Base-by-base conservation (phyloP, 2,329 filamentous ascomycete species). In the Clarireedia hainanense region DNA sequence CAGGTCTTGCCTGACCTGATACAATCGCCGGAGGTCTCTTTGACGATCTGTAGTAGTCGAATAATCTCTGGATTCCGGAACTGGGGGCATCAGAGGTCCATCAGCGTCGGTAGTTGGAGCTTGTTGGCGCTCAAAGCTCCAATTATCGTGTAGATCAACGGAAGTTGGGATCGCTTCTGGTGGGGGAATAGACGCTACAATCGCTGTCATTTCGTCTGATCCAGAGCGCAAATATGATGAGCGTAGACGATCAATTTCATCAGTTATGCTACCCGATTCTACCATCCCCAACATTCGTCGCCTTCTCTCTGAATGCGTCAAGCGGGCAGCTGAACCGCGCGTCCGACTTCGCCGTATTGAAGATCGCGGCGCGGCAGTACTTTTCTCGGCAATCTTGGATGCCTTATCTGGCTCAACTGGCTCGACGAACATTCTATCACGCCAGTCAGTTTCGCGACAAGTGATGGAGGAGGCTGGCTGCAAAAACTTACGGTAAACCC, bases 401-500 rank as follows among this genome's bases (percentile, higher is more conserved):
- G 62, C 55, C 43, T 61, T 50, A 50, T 66, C 63, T 56, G 66
- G 64, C 58, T 65, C 64, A 37, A 61, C 50, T 42, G 67, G 68
- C 34, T 62, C 61, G 56, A 67, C 61, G 40, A 67, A 69, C 45
- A 69, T 61, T 59, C 68, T 70, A 47, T 50, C 50, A 54, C 55
- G 26, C 54, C 7, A 36, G 53, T 68, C 60, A 66, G 61, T 34
- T 24, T 59, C 55, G 56, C 43, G 56, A 46, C 36, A 36, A 24
- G 57, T 49, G 51, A 45, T 40, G 59, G 50, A 52, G 45, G 55
- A 60, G 56, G 53, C 56, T 61, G 61, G 55, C 45, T 57, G 55
- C 53, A 60, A 59, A 52, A 36, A 42, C 65, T 60, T 62, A 70
- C 68, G 65, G 68, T 26, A 69, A 57, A 50, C 68, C 68, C 68